A percentile compares a stretch with the other conserved stretches of the same genome.
These are phyloP conservation scores for Leccinum obscurum DNA, from an alignment of 768 basidiomycete species.

Conservation along the genomic window DNA sequence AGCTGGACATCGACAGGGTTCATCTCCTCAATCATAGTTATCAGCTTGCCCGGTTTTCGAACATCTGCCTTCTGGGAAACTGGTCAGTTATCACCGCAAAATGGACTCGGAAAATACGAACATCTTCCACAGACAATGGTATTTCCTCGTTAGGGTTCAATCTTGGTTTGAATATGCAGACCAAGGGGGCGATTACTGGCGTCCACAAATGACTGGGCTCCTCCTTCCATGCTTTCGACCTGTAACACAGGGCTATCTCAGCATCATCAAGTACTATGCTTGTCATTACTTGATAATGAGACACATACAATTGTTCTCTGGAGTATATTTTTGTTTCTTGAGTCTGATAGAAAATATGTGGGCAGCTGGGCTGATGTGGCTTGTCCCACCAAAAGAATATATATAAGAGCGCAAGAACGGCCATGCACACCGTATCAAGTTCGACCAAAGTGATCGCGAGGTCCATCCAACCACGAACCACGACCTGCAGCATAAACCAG, in stretches of 20 bases:
- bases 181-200: background rate
- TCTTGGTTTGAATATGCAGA: background rate
- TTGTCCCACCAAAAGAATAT: slow-evolving; percentile 6
- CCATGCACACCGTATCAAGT: slow-evolving; percentile 5
- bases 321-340: background rate
- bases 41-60: background rate
- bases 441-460: slow-evolving; percentile 5
- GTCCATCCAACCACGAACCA: background rate
- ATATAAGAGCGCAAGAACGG: background rate
- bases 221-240: background rate
- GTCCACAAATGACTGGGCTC: background rate
- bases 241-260: background rate
- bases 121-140: background rate
- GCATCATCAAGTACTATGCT: background rate
- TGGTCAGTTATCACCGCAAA: background rate
- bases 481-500: background rate
- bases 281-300: background rate
- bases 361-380: background rate
- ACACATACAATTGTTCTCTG: background rate
- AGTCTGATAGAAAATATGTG: background rate
- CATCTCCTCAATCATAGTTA: background rate
- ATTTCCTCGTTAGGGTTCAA: background rate
- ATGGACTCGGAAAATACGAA: background rate
- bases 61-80: background rate
- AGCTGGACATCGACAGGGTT: background rate